Evolutionary conservation across 192 early-diverging fungal species (phyloP).

Genomic region (Powellomyces hirtus): DNA sequence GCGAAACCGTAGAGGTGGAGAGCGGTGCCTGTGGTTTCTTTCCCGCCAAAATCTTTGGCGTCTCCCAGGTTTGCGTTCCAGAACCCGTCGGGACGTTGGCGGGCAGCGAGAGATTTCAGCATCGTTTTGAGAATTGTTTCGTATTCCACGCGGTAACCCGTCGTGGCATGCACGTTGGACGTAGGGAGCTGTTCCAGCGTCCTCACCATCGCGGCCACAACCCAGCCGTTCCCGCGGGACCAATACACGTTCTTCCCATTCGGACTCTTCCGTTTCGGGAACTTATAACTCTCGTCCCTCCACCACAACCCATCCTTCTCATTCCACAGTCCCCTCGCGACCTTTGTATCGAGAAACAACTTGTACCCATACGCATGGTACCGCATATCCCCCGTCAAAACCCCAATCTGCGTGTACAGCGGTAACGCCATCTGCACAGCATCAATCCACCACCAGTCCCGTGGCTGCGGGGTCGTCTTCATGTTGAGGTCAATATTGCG

Average conservation of each 20-base stretch:
- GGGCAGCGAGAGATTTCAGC: neutral
- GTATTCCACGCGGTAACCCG: neutral
- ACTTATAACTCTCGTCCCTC: neutral
- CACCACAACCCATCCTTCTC: neutral
- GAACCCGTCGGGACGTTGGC: neutral
- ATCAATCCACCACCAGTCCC: neutral
- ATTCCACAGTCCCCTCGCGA: neutral
- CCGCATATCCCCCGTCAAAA: neutral
- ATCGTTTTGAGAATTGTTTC: neutral
- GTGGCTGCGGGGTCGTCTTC: neutral
- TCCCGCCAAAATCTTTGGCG: neutral
- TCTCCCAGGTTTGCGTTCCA: neutral
- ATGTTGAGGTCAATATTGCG: neutral
- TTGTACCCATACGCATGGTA: neutral
- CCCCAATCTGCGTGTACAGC: neutral
- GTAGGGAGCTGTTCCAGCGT: neutral
- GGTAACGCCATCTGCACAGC: neutral
- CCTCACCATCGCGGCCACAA: neutral
- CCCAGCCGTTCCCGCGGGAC: neutral
- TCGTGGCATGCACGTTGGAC: neutral
- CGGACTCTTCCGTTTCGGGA: neutral
- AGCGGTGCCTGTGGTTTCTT: neutral
- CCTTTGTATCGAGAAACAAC: neutral
- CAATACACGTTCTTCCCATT: neutral
- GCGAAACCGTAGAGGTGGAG: neutral